Evolutionary conservation across 2,329 filamentous ascomycete species (phyloP), one percentile per base, ranked within the genome.

Genomic region (Fusarium hostae): DNA sequence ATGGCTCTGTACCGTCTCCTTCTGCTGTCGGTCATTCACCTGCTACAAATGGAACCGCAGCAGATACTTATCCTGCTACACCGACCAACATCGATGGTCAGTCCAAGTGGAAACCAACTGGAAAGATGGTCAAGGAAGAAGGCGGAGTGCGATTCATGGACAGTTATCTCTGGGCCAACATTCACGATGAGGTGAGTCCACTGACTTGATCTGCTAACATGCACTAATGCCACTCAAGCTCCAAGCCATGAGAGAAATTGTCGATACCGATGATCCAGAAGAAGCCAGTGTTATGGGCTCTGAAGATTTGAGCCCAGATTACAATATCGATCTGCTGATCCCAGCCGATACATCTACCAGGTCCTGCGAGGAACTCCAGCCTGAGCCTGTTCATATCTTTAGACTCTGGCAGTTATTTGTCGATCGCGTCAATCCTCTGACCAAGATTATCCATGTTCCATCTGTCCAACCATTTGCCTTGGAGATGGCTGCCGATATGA

Each of bases 331-430:
- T 40, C 76, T 89, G 9, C 68, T 90, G 15, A 80, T 89, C 54
- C 74, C 78, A 9, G 81, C 82, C 35, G 83, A 84, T 57, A 76
- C 82, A 34, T 79, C 81, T 2, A 77, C 79, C 9, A 76, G 79
- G 28, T 83, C 79, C 47, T 73, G 83, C 18, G 83, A 86, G 57
- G 84, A 86, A 18, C 81, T 92, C 77, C 90, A 92, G 72, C 92
- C 93, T 0, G 83, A 88, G 8, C 87, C 90, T 0, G 85, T 88
- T 16, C 89, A 93, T 37, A 87, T 92, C 30, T 90, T 93, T 75
- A 86, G 86, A 55, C 84, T 95, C 9, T 95, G 93, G 93, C 91
- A 94, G 77, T 84, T 89, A 12, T 94, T 91, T 71, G 82, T 94
- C 9, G 89, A 93, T 52, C 90, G 93, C 67, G 89, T 95, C 60